A percentile compares a stretch with the other conserved stretches of the same genome.
Evolutionary conservation across 2,329 filamentous ascomycete species (phyloP).

Genomic region (Neoarthrinium moseri): DNA sequence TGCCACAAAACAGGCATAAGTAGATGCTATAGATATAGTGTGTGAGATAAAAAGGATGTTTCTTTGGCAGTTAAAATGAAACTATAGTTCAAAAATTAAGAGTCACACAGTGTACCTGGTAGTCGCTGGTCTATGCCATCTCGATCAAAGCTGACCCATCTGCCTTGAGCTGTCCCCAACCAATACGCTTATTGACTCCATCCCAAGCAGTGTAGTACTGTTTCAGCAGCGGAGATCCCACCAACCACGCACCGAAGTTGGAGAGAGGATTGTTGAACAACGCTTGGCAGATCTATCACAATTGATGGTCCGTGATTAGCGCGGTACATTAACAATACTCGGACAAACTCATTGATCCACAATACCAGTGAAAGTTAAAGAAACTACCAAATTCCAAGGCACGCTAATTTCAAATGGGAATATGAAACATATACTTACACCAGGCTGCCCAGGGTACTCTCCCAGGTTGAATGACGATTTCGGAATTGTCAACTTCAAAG

Average conservation of each 20-base stretch:
- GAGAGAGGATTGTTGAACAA: conserved; percentile 24
- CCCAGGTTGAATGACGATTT: conserved; percentile 30
- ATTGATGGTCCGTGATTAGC: too few relatives aligned
- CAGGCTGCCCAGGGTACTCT: conserved; percentile 23
- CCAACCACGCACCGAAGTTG: conserved; percentile 25
- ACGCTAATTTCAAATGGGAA: not conserved
- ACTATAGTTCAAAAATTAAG: too few relatives aligned
- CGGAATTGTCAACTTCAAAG: conserved; percentile 27
- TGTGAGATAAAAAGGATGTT: too few relatives aligned
- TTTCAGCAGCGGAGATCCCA: conserved; percentile 32
- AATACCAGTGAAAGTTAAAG: not conserved
- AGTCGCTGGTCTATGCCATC: conserved; percentile 1
- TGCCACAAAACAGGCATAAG: too few relatives aligned
- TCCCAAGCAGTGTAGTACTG: conserved; percentile 36
- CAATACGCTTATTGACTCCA: conserved; percentile 22
- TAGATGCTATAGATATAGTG: too few relatives aligned
- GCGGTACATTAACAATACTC: too few relatives aligned
- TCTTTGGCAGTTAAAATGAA: too few relatives aligned
- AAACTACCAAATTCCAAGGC: not conserved
- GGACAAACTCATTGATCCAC: not conserved
- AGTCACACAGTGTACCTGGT: too few relatives aligned
- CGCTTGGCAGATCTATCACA: conserved; percentile 26
- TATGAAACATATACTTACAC: conserved; percentile 3
- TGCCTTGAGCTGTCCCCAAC: conserved; percentile 12
- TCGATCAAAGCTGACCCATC: not conserved